Evolutionary conservation across 176 grass and related monocot species (phyloP).

Genomic region (Avena eriantha): DNA sequence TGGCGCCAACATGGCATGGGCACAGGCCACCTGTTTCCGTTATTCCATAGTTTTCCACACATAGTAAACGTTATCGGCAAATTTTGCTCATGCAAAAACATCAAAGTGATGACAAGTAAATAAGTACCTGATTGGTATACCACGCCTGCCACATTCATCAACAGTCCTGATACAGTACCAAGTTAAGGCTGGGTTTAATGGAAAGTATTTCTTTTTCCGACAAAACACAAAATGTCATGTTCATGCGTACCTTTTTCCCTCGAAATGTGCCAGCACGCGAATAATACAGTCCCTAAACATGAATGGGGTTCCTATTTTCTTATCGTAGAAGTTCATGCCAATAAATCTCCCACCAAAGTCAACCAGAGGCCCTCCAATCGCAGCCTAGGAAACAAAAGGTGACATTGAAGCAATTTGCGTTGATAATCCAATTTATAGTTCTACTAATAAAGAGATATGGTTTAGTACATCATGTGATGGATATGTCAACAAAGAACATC

Average conservation of each 20-base stretch:
- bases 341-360: slow-evolving; percentile 9
- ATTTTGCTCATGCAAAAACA: neutral
- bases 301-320: slow-evolving; percentile 25
- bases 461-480: neutral
- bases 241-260: slow-evolving; percentile 3
- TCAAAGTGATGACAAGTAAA: neutral
- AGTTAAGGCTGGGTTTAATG: neutral
- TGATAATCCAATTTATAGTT: neutral
- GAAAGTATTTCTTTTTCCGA: neutral
- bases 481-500: neutral
- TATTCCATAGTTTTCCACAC: neutral
- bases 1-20: neutral
- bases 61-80: neutral
- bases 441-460: neutral
- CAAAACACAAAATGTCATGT: neutral
- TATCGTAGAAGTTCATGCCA: slow-evolving; percentile 40
- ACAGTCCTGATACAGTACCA: neutral
- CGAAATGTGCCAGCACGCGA: neutral
- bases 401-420: neutral
- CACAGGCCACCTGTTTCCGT: neutral
- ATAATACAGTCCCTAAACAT: slow-evolving; percentile 12
- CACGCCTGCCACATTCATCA: neutral
- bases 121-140: neutral
- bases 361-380: slow-evolving; percentile 38
- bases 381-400: slow-evolving; percentile 33